Percentiles rank a stretch among this genome's conserved stretches.
These are phyloP conservation scores for Casuarina equisetifolia DNA, from an alignment of 306 rosid genomes.

Conservation along the genomic window DNA sequence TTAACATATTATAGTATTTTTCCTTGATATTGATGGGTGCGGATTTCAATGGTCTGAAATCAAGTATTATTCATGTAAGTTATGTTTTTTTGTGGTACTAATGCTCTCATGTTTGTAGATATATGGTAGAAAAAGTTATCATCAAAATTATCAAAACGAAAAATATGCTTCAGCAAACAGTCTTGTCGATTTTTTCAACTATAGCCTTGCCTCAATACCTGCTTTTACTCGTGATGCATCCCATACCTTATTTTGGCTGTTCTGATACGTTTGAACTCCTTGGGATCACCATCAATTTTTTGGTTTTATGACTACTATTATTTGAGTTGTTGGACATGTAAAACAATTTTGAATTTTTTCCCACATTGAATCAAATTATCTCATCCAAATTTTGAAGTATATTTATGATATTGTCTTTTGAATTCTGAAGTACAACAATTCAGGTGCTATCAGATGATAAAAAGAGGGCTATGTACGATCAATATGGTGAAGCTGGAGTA, in stretches of 20 bases:
- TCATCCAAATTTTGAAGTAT: conserved; percentile 20
- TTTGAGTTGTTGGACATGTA: neutral
- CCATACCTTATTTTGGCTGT: neutral
- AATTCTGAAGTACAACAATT: conserved; percentile 63
- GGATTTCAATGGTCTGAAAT: neutral
- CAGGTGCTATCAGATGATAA: conserved; percentile 99
- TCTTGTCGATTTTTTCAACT: neutral
- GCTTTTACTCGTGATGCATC: neutral
- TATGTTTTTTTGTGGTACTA: neutral
- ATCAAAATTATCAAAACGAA: neutral
- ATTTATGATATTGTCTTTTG: conserved; percentile 50
- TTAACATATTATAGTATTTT: no score
- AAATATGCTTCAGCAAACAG: neutral
- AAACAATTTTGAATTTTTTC: conserved; percentile 8
- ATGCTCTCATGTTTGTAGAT: neutral
- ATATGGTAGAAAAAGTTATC: neutral
- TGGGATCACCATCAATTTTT: neutral
- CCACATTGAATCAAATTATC: conserved; percentile 12
- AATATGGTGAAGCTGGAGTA: conserved; percentile 95
- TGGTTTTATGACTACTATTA: neutral
- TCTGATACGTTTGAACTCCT: neutral
- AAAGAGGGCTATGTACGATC: conserved; percentile 94
- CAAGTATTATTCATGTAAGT: neutral
- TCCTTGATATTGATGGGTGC: neutral
- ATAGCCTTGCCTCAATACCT: neutral